Percentiles rank a stretch among this genome's conserved stretches.
These are phyloP conservation scores for Mrakia gelida DNA, from an alignment of 768 basidiomycete species.

Conservation along the genomic window DNA sequence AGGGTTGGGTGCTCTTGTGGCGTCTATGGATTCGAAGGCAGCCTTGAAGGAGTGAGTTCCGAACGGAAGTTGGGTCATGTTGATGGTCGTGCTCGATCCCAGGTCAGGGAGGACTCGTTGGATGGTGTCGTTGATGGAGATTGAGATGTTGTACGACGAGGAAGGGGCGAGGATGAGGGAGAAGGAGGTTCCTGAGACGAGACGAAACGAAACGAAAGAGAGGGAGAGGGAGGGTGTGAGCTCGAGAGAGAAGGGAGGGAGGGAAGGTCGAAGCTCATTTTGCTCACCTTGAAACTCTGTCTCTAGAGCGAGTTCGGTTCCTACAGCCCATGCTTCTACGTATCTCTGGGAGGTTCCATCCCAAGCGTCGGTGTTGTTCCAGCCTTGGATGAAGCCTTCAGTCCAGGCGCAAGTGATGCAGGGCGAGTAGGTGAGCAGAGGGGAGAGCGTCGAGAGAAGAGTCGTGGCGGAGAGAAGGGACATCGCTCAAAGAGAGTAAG, in stretches of 20 bases:
- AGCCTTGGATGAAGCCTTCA: constrained; percentile 17
- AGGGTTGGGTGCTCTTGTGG: not conserved
- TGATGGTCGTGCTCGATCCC: not conserved
- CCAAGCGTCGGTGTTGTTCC: constrained; percentile 25
- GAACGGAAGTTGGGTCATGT: not conserved
- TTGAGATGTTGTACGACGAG: constrained; percentile 4
- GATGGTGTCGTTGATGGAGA: constrained; percentile 27
- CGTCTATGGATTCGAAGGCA: constrained; percentile 8
- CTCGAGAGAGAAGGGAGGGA: not conserved
- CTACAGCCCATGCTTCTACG: constrained; percentile 25
- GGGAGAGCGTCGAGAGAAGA: constrained; percentile 4
- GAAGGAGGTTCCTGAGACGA: constrained; percentile 19
- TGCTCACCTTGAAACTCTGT: constrained; percentile 2
- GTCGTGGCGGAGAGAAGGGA: not conserved
- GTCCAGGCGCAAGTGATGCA: constrained; percentile 27
- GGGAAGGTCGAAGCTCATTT: not conserved
- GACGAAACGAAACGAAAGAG: not conserved
- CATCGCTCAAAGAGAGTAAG: not conserved
- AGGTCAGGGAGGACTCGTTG: not conserved
- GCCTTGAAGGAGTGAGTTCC: constrained; percentile 12
- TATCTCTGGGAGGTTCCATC: not conserved
- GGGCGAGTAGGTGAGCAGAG: constrained; percentile 15
- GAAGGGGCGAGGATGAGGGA: constrained; percentile 9
- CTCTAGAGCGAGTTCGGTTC: not conserved
- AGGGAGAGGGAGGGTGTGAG: not conserved